Percentiles rank a stretch among this genome's conserved stretches.
Conservation (phyloP, 371 early-diverging fungal species). For the Batrachochytrium dendrobatidis region DNA sequence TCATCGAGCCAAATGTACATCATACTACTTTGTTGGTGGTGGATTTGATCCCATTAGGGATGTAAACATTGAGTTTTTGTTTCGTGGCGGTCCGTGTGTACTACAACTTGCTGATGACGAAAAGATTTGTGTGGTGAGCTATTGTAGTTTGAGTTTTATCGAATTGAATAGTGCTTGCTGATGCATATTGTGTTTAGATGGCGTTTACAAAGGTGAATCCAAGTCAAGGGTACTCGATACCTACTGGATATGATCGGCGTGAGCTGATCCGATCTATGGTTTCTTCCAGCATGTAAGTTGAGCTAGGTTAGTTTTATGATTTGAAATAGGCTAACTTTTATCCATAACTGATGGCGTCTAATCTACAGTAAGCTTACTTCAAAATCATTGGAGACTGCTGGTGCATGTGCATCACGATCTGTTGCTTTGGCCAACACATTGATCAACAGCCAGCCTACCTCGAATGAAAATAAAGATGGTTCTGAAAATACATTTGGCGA, state of each 20-base stretch:
- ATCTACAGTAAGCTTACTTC: not conserved
- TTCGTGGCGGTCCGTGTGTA: conserved; percentile 39
- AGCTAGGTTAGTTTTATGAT: not conserved
- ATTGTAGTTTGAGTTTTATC: not conserved
- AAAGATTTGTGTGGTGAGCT: conserved; percentile 44
- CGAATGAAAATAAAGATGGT: too few relatives aligned
- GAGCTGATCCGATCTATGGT: not conserved
- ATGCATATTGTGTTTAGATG: not conserved
- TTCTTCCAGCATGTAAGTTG: not conserved
- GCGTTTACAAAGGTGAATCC: conserved; percentile 18
- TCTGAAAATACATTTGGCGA: too few relatives aligned
- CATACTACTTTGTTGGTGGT: conserved; percentile 38
- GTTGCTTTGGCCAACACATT: too few relatives aligned
- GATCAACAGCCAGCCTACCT: too few relatives aligned
- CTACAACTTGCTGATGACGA: conserved; percentile 50
- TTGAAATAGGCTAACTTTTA: not conserved
- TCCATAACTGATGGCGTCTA: not conserved
- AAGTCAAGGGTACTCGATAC: not conserved
- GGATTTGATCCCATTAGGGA: conserved; percentile 48
- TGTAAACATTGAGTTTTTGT: conserved; percentile 53
- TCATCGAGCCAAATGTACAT: conserved; percentile 39
- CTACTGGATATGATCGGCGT: conserved; percentile 6
- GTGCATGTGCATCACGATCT: too few relatives aligned
- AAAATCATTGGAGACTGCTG: not conserved
- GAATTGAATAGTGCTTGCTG: not conserved